Conservation (phyloP, 345 rosid genomes). For the Angophora floribunda region DNA sequence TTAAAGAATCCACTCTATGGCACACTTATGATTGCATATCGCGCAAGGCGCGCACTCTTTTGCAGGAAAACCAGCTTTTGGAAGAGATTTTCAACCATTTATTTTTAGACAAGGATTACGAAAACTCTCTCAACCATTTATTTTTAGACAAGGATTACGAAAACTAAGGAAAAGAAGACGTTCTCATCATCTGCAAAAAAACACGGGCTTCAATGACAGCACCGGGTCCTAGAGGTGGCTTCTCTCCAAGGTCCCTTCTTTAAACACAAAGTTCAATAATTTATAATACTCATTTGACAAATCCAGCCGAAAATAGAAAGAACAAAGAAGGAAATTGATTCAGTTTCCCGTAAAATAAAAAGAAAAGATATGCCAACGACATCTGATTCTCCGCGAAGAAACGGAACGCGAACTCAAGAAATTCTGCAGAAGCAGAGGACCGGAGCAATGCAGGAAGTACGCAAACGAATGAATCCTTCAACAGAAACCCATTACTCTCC, state of each 20-base stretch:
- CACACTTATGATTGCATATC: background rate
- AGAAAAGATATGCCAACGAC: rapidly evolving
- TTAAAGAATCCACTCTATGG: background rate
- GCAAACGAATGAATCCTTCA: background rate
- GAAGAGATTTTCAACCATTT: background rate
- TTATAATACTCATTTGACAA: background rate
- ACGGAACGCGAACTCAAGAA: background rate
- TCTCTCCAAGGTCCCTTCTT: background rate
- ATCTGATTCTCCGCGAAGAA: background rate
- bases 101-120: background rate
- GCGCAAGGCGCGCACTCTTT: background rate
- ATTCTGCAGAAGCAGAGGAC: background rate
- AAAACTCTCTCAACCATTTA: background rate
- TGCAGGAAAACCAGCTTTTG: background rate
- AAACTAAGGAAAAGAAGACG: background rate
- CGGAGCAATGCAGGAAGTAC: background rate
- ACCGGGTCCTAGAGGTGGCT: background rate
- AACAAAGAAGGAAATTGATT: rapidly evolving
- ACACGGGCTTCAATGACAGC: background rate
- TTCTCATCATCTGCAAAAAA: background rate
- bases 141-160: background rate
- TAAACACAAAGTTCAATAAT: background rate
- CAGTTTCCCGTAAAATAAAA: background rate
- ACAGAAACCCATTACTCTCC: background rate
- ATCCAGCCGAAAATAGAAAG: background rate